Conservation (phyloP, 148 eudicot species). For the Cornus kousa region DNA sequence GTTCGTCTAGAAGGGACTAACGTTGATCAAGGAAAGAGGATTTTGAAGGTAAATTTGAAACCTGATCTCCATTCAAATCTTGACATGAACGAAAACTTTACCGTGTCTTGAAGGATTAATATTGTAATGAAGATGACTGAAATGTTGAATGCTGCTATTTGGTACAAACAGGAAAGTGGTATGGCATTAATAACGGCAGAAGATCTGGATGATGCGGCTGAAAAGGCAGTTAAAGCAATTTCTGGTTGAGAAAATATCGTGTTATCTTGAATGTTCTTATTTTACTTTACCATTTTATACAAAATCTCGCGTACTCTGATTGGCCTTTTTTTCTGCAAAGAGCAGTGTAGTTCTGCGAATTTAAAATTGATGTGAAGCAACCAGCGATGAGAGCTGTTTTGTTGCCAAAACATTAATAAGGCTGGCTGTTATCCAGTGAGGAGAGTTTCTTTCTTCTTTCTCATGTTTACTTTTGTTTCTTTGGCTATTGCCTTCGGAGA, state of each 20-base stretch:
- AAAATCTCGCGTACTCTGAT: too few species aligned
- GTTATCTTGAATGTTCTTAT: neutral
- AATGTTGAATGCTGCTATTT: neutral
- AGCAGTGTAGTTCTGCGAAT: neutral
- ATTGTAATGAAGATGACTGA: neutral
- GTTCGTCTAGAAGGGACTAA: slow-evolving; percentile 98
- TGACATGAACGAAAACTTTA: neutral
- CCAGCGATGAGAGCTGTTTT: neutral
- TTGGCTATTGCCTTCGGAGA: too few species aligned
- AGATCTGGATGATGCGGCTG: slow-evolving; percentile 96
- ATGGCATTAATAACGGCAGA: slow-evolving; percentile 88
- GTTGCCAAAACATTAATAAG: neutral
- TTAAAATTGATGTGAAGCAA: neutral
- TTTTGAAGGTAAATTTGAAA: slow-evolving; percentile 56
- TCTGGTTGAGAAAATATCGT: slow-evolving; percentile 18
- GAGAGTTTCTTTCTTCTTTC: too few species aligned
- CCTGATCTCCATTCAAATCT: neutral
- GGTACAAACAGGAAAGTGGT: slow-evolving; percentile 74
- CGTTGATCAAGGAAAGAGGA: slow-evolving; percentile 96
- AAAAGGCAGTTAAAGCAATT: slow-evolving; percentile 79
- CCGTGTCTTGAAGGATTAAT: neutral
- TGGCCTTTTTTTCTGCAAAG: too few species aligned
- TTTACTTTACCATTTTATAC: too few species aligned
- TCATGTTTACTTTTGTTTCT: too few species aligned
- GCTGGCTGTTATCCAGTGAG: neutral